Conservation (phyloP, 129 eudicot species). For the Chrysanthemum makinoi region DNA sequence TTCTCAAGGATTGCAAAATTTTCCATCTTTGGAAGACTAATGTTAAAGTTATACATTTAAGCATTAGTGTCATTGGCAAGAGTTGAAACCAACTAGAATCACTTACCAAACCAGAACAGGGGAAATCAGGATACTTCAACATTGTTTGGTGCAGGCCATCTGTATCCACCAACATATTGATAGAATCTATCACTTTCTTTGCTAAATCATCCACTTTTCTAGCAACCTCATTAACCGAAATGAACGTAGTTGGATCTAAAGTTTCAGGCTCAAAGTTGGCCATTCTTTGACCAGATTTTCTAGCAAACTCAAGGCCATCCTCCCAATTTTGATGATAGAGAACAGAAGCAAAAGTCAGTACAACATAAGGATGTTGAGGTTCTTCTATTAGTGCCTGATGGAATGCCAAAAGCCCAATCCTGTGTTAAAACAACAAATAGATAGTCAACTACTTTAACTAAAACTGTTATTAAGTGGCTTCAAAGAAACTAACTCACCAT, state of each 20-base stretch:
- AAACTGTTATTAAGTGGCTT: too few species aligned
- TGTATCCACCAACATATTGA: conserved; percentile 37
- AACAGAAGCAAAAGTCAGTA: conserved; percentile 71
- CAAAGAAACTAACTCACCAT: conserved; percentile 57
- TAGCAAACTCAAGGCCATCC: conserved; percentile 56
- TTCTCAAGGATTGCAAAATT: background rate
- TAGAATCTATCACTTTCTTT: conserved; percentile 39
- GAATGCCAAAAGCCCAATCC: conserved; percentile 82
- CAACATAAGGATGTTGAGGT: conserved; percentile 73
- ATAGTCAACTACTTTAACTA: conserved; percentile 12
- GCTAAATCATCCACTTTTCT: conserved; percentile 48
- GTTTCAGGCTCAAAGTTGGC: conserved; percentile 59
- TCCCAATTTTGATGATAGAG: conserved; percentile 67
- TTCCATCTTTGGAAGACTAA: background rate
- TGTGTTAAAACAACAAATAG: conserved; percentile 29
- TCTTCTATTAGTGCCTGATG: conserved; percentile 60
- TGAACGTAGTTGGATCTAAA: conserved; percentile 24
- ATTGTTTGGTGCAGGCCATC: conserved; percentile 42
- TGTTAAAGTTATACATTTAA: background rate
- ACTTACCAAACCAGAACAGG: conserved; percentile 64
- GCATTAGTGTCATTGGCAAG: background rate
- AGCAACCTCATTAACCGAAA: conserved; percentile 70
- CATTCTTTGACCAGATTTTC: conserved; percentile 39
- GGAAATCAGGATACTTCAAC: conserved; percentile 39
- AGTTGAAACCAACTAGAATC: conserved; percentile 12